These are phyloP conservation scores for Cyberlindnera subsufficiens DNA, from an alignment of 805 yeast genomes.

Conservation along the genomic window DNA sequence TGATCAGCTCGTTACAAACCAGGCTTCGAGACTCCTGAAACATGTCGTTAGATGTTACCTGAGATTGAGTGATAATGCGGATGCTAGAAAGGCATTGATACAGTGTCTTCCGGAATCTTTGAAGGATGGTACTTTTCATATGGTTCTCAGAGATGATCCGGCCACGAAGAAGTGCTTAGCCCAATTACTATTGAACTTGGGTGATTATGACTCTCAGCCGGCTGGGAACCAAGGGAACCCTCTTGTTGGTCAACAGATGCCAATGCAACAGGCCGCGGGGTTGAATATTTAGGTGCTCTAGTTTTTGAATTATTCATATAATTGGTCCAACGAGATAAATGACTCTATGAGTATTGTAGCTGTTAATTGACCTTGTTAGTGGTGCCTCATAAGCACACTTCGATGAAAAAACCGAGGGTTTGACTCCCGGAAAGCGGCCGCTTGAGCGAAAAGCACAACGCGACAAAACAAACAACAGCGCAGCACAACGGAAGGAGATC, in stretches of 20 bases:
- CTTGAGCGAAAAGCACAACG: background rate
- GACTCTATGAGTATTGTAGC: too few species aligned
- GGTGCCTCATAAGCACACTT: too few species aligned
- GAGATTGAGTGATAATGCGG: slow-evolving; percentile 81
- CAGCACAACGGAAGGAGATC: too few species aligned
- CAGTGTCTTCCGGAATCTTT: slow-evolving; percentile 82
- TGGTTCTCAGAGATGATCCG: slow-evolving; percentile 75
- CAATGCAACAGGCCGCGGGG: background rate
- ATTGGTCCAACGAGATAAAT: background rate
- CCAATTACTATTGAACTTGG: slow-evolving; percentile 67
- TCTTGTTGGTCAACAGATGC: slow-evolving; percentile 1
- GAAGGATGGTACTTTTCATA: slow-evolving; percentile 79
- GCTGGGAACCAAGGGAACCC: slow-evolving; percentile 6
- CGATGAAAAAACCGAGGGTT: too few species aligned
- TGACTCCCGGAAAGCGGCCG: background rate
- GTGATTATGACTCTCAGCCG: slow-evolving; percentile 30
- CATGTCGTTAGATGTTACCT: slow-evolving; percentile 93
- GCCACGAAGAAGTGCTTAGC: slow-evolving; percentile 85
- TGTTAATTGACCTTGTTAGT: too few species aligned
- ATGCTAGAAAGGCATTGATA: slow-evolving; percentile 83
- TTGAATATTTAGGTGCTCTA: background rate
- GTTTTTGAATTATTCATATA: background rate
- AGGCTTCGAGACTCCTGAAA: slow-evolving; percentile 79
- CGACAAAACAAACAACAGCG: background rate
- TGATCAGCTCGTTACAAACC: slow-evolving; percentile 69